Conservation (phyloP, 805 yeast species). For the Wickerhamomyces bovis region DNA sequence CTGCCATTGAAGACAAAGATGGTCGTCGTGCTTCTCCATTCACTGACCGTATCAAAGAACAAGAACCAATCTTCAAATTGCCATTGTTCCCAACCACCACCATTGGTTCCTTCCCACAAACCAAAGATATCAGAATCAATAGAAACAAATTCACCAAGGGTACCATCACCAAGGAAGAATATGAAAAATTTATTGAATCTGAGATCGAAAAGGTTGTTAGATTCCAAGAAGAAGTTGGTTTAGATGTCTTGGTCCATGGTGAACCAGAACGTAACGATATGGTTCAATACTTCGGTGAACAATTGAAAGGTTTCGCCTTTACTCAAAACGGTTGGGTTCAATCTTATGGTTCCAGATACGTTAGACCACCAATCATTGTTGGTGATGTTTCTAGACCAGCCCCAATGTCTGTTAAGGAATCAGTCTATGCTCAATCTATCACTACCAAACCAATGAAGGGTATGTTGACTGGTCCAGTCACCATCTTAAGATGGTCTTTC, state of each 20-base stretch:
- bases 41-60: conserved; percentile 81
- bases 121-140: conserved; percentile 97
- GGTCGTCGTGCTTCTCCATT: conserved; percentile 84
- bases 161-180: conserved; percentile 88
- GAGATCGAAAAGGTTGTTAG: conserved; percentile 93
- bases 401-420: conserved; percentile 98
- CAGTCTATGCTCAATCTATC: conserved; percentile 96
- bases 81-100: conserved; percentile 99
- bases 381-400: conserved; percentile 99
- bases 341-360: conserved; percentile 99
- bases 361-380: conserved; percentile 98
- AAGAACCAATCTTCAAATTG: conserved; percentile 81
- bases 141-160: conserved; percentile 99
- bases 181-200: conserved; percentile 92
- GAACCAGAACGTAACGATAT: conserved; percentile 99
- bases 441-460: conserved; percentile 97
- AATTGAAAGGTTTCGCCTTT: conserved; percentile 96
- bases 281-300: conserved; percentile 99
- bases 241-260: conserved; percentile 98
- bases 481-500: conserved; percentile 99
- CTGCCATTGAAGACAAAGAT: conserved; percentile 66
- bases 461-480: conserved; percentile 99
- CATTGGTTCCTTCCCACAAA: conserved; percentile 99
- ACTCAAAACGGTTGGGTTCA: conserved; percentile 99
- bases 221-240: conserved; percentile 99